Evolutionary conservation across 1,284 basidiomycete species (phyloP).

Genomic region (Calocybe gambosa): DNA sequence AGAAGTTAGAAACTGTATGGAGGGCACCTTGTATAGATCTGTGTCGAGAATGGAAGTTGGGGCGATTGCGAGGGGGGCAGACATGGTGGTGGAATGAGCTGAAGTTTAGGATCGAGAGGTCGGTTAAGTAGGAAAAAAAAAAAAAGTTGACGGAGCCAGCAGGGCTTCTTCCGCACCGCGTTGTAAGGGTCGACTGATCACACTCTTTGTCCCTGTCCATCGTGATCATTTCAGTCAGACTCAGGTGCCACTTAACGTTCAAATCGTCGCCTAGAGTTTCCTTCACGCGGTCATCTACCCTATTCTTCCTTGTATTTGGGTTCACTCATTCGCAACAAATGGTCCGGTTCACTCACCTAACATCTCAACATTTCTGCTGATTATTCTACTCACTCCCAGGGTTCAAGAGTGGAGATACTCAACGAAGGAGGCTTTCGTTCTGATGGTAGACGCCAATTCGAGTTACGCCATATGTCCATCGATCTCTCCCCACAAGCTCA

Average conservation of each 20-base stretch:
- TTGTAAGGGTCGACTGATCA: conserved; percentile 5
- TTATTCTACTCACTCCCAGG: conserved; percentile 34
- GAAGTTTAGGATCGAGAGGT: not conserved
- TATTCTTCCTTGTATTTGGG: not conserved
- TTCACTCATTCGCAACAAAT: conserved; percentile 15
- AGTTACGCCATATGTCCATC: conserved; percentile 81
- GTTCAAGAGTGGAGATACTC: conserved; percentile 81
- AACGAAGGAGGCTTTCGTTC: conserved; percentile 87
- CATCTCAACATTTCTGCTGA: conserved; percentile 2
- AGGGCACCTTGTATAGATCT: conserved; percentile 88
- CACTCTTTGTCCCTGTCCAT: conserved; percentile 7
- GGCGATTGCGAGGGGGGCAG: conserved; percentile 23
- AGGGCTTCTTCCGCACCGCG: conserved; percentile 5
- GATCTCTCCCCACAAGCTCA: conserved; percentile 71
- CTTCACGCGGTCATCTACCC: conserved; percentile 4
- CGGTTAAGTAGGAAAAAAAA: conserved; percentile 6
- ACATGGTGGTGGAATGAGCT: conserved; percentile 25
- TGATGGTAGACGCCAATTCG: conserved; percentile 86
- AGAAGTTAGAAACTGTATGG: conserved; percentile 2
- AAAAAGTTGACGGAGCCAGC: conserved; percentile 11
- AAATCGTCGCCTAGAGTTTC: not conserved
- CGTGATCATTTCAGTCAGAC: conserved; percentile 2
- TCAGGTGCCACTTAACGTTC: not conserved
- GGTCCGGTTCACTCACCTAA: conserved; percentile 16
- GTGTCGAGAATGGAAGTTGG: conserved; percentile 81